Conservation (phyloP, 228 moss, liverwort and hornwort species). For the Sphagnum fallax region DNA sequence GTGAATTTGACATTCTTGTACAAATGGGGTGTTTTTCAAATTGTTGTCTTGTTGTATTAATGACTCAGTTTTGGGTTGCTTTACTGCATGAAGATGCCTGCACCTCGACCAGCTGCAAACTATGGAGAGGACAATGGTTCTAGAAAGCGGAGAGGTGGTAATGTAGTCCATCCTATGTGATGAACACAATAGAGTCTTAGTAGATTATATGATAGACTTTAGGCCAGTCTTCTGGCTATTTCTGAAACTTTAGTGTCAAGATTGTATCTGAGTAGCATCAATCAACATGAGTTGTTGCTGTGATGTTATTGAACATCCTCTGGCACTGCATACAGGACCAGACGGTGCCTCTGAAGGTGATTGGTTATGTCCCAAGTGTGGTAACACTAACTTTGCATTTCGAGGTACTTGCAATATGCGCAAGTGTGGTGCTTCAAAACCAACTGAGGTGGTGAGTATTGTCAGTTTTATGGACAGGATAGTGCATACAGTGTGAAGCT, state of each 20-base stretch:
- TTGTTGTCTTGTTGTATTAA: too few species aligned
- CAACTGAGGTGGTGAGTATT: constrained; percentile 61
- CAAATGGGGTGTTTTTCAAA: too few species aligned
- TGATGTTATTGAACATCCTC: not conserved
- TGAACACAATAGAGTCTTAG: too few species aligned
- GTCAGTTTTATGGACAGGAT: too few species aligned
- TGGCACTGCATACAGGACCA: constrained; percentile 42
- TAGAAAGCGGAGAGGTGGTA: constrained; percentile 96
- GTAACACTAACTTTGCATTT: constrained; percentile 96
- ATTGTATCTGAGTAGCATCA: too few species aligned
- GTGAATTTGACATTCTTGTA: too few species aligned
- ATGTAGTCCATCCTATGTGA: too few species aligned
- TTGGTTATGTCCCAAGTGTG: constrained; percentile 97
- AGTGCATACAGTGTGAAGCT: too few species aligned
- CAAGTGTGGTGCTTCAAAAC: constrained; percentile 95
- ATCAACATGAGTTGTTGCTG: too few species aligned
- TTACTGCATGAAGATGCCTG: constrained; percentile 82
- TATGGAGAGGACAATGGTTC: constrained; percentile 96
- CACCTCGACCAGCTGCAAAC: constrained; percentile 73
- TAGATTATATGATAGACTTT: too few species aligned
- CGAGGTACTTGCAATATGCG: constrained; percentile 99
- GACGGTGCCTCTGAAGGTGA: constrained; percentile 98
- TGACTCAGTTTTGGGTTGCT: constrained; percentile 7
- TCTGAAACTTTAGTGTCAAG: too few species aligned
- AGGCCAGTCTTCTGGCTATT: too few species aligned